Evolutionary conservation across 352 stramenopile genomes (phyloP).

Genomic region (Thraustochytrium sp.): DNA sequence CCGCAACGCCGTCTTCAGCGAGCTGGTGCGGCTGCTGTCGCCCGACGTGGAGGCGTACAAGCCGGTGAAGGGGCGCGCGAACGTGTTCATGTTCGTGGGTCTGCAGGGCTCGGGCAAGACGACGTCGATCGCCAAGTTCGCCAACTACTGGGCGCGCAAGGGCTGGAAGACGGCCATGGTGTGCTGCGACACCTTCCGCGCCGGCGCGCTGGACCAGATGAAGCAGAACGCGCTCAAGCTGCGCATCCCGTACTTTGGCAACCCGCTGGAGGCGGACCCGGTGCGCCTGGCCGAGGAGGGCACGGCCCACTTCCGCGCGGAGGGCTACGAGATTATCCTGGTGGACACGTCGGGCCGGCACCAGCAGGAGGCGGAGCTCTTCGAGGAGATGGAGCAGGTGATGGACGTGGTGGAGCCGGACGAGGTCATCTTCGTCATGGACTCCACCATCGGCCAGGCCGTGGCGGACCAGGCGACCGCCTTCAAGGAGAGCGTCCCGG

Average conservation of each 20-base stretch:
- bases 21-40: slow-evolving; percentile 78
- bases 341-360: slow-evolving; percentile 97
- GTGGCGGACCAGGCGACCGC: slow-evolving; percentile 91
- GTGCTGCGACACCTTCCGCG: slow-evolving; percentile 96
- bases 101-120: slow-evolving; percentile 92
- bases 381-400: slow-evolving; percentile 98
- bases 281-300: slow-evolving; percentile 95
- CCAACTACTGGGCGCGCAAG: slow-evolving; percentile 94
- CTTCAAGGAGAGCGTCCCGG: slow-evolving; percentile 89
- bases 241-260: slow-evolving; percentile 94
- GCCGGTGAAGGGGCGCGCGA: slow-evolving; percentile 79
- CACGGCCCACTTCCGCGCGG: slow-evolving; percentile 88
- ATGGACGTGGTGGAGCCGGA: slow-evolving; percentile 86
- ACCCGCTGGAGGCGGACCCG: slow-evolving; percentile 95
- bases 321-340: slow-evolving; percentile 98
- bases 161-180: slow-evolving; percentile 98
- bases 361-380: slow-evolving; percentile 94
- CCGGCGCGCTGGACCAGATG: slow-evolving; percentile 97
- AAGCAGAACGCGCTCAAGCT: slow-evolving; percentile 99
- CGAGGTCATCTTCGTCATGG: slow-evolving; percentile 98
- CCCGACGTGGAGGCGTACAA: slow-evolving; percentile 70
- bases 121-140: slow-evolving; percentile 98
- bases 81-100: slow-evolving; percentile 87
- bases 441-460: slow-evolving; percentile 97
- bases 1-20: slow-evolving; percentile 79